A percentile compares a stretch with the other conserved stretches of the same genome.
phyloP scores from a whole-genome alignment of 179 eudicot species.

The Patellifolia procumbens region DNA sequence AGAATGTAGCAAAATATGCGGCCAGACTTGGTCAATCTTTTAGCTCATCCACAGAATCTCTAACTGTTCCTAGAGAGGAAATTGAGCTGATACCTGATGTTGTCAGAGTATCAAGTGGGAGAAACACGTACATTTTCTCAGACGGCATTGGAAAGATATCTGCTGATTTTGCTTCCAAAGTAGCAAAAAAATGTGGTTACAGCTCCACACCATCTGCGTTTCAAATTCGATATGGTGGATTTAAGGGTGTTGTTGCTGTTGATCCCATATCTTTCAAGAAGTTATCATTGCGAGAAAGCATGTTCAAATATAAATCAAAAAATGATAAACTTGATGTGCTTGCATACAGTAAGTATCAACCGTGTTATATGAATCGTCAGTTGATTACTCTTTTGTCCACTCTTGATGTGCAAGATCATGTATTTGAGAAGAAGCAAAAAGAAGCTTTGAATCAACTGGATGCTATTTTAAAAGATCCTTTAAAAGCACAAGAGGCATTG shows the following conservation, averaged over 20 bases:
- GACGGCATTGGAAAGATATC: slow-evolving; percentile 98
- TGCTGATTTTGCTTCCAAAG: slow-evolving; percentile 66
- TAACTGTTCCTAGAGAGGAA: slow-evolving; percentile 61
- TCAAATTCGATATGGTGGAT: slow-evolving; percentile 91
- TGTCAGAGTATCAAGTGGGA: slow-evolving; percentile 32
- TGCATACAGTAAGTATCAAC: slow-evolving; percentile 86
- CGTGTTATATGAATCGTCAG: slow-evolving; percentile 86
- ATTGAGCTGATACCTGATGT: slow-evolving; percentile 67
- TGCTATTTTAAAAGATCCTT: slow-evolving; percentile 59
- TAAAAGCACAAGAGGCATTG: slow-evolving; percentile 71
- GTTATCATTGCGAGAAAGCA: slow-evolving; percentile 72
- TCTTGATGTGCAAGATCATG: slow-evolving; percentile 65
- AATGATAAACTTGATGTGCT: slow-evolving; percentile 75
- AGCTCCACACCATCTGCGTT: slow-evolving; percentile 71
- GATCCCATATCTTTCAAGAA: slow-evolving; percentile 65
- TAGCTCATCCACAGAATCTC: slow-evolving; percentile 81
- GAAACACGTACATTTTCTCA: slow-evolving; percentile 64
- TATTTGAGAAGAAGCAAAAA: slow-evolving; percentile 73
- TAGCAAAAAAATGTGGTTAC: slow-evolving; percentile 67
- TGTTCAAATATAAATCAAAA: slow-evolving; percentile 65
- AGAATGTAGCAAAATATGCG: slow-evolving; percentile 90
- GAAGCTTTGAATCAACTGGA: slow-evolving; percentile 70
- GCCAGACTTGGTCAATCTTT: slow-evolving; percentile 98
- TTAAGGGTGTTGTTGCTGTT: slow-evolving; percentile 91
- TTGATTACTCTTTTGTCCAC: slow-evolving; percentile 81